Percentiles rank a stretch among this genome's conserved stretches.
Evolutionary conservation across 306 rosid genomes (phyloP).

Genomic region (Ziziphus jujuba): DNA sequence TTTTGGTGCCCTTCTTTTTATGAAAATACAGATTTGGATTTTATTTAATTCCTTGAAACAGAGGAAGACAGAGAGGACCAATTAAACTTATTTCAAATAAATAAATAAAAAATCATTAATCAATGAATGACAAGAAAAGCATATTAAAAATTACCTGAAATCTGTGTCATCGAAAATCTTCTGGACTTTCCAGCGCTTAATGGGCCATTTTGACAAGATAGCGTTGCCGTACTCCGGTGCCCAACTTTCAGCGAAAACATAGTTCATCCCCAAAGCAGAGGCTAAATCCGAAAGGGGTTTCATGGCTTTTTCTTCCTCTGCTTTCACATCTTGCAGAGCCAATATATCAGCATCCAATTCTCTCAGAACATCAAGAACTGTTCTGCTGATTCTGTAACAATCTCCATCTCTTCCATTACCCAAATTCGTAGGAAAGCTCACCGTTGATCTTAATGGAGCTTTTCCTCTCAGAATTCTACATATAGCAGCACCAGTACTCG

Average conservation of each 20-base stretch:
- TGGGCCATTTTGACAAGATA: conserved; percentile 88
- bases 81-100: neutral
- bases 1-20: too few species aligned
- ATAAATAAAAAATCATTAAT: neutral
- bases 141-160: conserved; percentile 53
- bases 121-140: neutral
- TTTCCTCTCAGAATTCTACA: conserved; percentile 31
- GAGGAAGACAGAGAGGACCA: neutral
- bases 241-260: conserved; percentile 95
- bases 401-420: conserved; percentile 22
- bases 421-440: conserved; percentile 20
- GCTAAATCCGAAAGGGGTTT: conserved; percentile 93
- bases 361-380: conserved; percentile 70
- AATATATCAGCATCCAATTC: conserved; percentile 81
- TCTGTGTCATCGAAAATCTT: conserved; percentile 78
- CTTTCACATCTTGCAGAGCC: conserved; percentile 94
- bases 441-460: conserved; percentile 20
- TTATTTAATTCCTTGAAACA: too few species aligned
- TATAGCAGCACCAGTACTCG: conserved; percentile 7
- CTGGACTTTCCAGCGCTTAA: conserved; percentile 57
- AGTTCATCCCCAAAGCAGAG: conserved; percentile 69
- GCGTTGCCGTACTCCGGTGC: conserved; percentile 97
- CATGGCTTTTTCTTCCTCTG: conserved; percentile 93
- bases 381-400: conserved; percentile 34
- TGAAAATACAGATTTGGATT: neutral